Percentiles rank a stretch among this genome's conserved stretches.
Conservation (phyloP, 2,329 filamentous ascomycete genomes). For the Penicillium sp. region DNA sequence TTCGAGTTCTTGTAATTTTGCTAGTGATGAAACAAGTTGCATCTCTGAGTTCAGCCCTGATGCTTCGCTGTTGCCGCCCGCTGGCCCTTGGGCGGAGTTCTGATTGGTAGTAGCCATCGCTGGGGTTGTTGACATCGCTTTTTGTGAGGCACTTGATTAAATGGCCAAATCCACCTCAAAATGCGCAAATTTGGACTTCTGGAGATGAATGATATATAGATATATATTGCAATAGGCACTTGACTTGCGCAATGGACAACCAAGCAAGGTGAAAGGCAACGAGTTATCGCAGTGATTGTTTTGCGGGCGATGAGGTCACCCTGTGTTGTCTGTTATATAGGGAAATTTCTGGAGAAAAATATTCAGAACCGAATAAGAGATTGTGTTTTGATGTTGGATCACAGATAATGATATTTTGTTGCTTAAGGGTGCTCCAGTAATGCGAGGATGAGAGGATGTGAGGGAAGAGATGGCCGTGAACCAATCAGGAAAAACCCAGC, state of each 20-base stretch:
- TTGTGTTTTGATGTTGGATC: not conserved
- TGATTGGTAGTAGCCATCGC: constrained; percentile 3
- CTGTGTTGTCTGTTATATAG: not conserved
- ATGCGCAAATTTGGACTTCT: not conserved
- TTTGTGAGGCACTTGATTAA: not conserved
- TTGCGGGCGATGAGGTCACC: not conserved
- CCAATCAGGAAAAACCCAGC: constrained; percentile 9
- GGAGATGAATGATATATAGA: not conserved
- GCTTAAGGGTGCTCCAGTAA: not conserved
- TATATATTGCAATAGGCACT: not conserved
- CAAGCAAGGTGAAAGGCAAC: not conserved
- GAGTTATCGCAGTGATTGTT: not conserved
- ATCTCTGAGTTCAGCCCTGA: constrained; percentile 33
- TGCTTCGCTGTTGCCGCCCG: not conserved
- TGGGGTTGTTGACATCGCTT: not conserved
- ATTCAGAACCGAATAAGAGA: not conserved
- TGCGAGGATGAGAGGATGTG: not conserved
- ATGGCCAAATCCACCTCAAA: not conserved
- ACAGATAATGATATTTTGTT: not conserved
- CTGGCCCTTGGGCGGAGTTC: not conserved
- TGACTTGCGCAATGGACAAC: not conserved
- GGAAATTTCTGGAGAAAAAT: not conserved
- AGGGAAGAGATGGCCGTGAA: constrained; percentile 1
- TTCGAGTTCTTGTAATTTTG: constrained; percentile 44
- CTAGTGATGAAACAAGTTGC: constrained; percentile 42